Conservation (phyloP, 2,329 filamentous ascomycete genomes). For the Immersiporthe knoxdaviesiana region DNA sequence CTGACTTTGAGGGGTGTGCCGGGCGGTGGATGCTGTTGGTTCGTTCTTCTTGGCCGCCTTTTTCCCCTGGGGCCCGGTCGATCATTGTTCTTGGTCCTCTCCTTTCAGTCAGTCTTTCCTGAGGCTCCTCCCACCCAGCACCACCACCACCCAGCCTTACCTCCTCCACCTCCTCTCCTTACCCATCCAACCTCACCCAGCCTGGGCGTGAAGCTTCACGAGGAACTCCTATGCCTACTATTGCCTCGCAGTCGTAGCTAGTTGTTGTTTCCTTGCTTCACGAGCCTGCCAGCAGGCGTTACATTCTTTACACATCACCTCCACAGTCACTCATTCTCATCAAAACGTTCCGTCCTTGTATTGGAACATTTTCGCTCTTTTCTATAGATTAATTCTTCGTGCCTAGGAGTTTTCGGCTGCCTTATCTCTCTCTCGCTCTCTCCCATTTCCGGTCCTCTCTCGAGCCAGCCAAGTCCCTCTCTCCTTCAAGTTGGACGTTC, state of each 20-base stretch:
- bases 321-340: conserved; percentile 41
- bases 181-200: conserved; percentile 25
- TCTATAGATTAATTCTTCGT: conserved; percentile 17
- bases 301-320: conserved; percentile 54
- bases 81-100: conserved; percentile 27
- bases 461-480: conserved; percentile 2
- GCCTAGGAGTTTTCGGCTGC: conserved; percentile 16
- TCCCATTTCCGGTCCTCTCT: not conserved
- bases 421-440: conserved; percentile 16
- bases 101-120: conserved; percentile 25
- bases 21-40: conserved; percentile 19
- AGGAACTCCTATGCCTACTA: conserved; percentile 28
- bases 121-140: conserved; percentile 22
- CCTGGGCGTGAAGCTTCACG: conserved; percentile 30
- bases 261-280: conserved; percentile 27
- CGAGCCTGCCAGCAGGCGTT: conserved; percentile 60
- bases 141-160: conserved; percentile 19
- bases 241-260: conserved; percentile 20
- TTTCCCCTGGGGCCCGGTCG: conserved; percentile 25
- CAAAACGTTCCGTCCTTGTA: conserved; percentile 25
- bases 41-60: conserved; percentile 27
- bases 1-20: conserved; percentile 17
- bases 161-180: conserved; percentile 20
- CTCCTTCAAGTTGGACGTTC: not conserved
- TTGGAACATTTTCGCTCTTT: conserved; percentile 29